Percentiles rank a stretch among this genome's conserved stretches.
These are phyloP conservation scores for Priceomyces carsonii DNA, from an alignment of 805 yeast genomes.

Conservation along the genomic window DNA sequence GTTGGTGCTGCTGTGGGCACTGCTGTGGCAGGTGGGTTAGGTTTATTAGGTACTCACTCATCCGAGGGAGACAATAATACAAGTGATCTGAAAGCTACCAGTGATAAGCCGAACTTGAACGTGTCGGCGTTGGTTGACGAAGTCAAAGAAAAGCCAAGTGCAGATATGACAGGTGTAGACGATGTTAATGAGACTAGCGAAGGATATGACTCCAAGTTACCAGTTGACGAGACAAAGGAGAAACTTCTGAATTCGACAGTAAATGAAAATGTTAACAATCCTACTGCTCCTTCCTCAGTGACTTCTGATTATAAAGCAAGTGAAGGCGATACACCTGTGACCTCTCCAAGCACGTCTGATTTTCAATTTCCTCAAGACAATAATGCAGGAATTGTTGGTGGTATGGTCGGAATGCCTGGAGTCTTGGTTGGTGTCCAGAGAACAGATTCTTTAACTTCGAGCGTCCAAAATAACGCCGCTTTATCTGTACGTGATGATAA, in stretches of 20 bases:
- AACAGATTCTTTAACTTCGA: conserved; percentile 82
- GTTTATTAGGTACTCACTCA: conserved; percentile 2
- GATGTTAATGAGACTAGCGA: conserved; percentile 14
- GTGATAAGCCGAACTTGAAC: neutral
- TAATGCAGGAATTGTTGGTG: conserved; percentile 34
- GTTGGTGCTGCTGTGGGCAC: conserved; percentile 21
- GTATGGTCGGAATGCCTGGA: conserved; percentile 46
- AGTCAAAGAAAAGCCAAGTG: conserved; percentile 25
- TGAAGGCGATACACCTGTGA: conserved; percentile 47
- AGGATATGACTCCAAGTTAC: conserved; percentile 38
- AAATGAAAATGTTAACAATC: conserved; percentile 18
- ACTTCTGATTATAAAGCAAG: conserved; percentile 26
- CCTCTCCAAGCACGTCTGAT: conserved; percentile 50
- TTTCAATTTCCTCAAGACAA: conserved; percentile 41
- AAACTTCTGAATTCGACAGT: conserved; percentile 5
- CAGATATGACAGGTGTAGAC: conserved; percentile 29
- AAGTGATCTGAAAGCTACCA: neutral
- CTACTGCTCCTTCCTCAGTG: conserved; percentile 38
- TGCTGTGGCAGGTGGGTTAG: conserved; percentile 9
- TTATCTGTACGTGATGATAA: conserved; percentile 81
- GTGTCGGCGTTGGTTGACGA: conserved; percentile 24
- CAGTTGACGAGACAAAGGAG: conserved; percentile 20
- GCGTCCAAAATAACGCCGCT: conserved; percentile 91
- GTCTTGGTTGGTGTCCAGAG: conserved; percentile 50
- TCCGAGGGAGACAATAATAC: conserved; percentile 1